Evolutionary conservation across 495 filamentous ascomycete species (phyloP), one percentile per base, ranked within the genome.

Genomic region (Hamigera avellanea): DNA sequence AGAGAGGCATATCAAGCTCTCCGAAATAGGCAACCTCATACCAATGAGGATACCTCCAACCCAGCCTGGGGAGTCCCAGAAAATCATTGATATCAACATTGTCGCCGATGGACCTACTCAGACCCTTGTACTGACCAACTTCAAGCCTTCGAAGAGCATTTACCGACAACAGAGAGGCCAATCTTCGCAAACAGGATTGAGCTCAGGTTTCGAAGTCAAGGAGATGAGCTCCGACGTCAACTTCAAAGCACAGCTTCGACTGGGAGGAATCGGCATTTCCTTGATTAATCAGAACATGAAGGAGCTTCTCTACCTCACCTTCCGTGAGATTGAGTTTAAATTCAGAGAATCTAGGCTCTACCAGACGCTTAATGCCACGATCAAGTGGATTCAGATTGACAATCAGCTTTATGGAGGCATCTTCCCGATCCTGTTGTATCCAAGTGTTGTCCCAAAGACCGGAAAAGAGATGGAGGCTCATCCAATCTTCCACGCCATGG

Each of bases 361-460:
- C 53, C 91, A 96, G 60, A 95, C 85, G 4, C 58, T 95, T 39
- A 85, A 81, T 32, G 70, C 86, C 8, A 81, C 83, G 0, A 81
- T 95, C 56, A 96, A 95, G 57, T 98, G 91, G 91, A 87, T 98
- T 33, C 91, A 98, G 57, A 88, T 98, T 50, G 91, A 98, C 63
- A 98, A 98, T 51, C 91, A 98, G 52, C 78, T 98, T 16, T 98
- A 96, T 52, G 91, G 91, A 28, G 91, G 91, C 10, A 86, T 98
- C 44, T 98, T 98, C 70, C 91, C 91, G 0, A 93, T 98, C 59
- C 78, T 98, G 39, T 67, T 96, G 26, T 98, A 98, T 53, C 91
- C 91, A 8, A 94, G 86, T 56, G 91, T 98, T n/a, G 91, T 98
- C 8, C 93, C 93, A 2, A 96, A 96, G 66, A 91, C 87, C 40